Base-by-base conservation (phyloP, 2,329 filamentous ascomycete genomes). In the Ophiostoma angusticollis region DNA sequence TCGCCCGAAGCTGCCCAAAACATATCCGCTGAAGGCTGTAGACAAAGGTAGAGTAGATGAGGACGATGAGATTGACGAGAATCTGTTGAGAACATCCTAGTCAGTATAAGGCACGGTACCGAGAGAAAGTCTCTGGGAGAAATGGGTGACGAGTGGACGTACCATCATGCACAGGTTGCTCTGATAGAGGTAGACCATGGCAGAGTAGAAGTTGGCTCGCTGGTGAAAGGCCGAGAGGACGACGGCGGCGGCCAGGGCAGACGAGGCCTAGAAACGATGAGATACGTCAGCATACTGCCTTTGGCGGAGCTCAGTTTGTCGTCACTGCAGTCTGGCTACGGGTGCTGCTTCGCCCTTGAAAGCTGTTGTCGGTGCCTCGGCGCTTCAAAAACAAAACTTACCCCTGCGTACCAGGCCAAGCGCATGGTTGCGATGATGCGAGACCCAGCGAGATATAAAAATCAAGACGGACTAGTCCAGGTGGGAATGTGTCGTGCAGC, bases 141-240 rank as follows among this genome's bases (percentile, higher is more conserved):
- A 19, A 19, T 11, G 12, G 14, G n/a, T n/a, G n/a, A n/a, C n/a
- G 5, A 19, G 12, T 3, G 18, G 23, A 61, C 73, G 50, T 59
- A 91, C 84, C 74, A 96, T 83, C 38, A 96, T 67, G 57, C 89
- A 96, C 52, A 93, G 80, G 64, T 91, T 96, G 61, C 86, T 95
- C 62, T 96, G 89, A 29, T 87, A 84, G 36, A 98, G 76, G 62
- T 96, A 94, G 35, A 98, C 91, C 63, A 86, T 91, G 49, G 91
- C 87, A 39, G 89, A 93, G 65, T 98, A 98, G 69, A 96, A 98
- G 63, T 98, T 98, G 47, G 91, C 80, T 48, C 91, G 78, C 63
- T 96, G 84, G 55, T 91, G 82, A 61, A 96, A 89, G 45, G 91
- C 89, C 56, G 87, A 91, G 42, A 93, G 63, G 44, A 95, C 71